These are phyloP conservation scores for Jatropha curcas DNA, from an alignment of 345 rosid species.

Conservation along the genomic window DNA sequence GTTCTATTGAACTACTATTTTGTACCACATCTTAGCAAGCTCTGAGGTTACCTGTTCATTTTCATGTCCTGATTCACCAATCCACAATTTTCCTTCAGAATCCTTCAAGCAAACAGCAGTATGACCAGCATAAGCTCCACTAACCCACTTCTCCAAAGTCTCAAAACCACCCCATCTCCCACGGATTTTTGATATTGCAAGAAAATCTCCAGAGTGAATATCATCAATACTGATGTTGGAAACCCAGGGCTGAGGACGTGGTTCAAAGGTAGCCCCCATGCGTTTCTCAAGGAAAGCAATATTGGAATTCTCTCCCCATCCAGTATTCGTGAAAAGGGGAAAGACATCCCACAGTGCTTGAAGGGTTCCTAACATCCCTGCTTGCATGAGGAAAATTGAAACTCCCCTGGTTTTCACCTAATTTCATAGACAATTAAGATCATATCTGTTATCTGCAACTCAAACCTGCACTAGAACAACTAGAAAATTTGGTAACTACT, in stretches of 20 bases:
- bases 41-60: constrained; percentile 70
- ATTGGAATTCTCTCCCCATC: constrained; percentile 92
- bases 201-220: constrained; percentile 86
- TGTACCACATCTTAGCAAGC: neutral
- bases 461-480: constrained; percentile 7
- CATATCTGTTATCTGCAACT: neutral
- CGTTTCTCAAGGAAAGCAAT: constrained; percentile 81
- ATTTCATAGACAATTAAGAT: constrained; percentile 3
- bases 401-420: constrained; percentile 90
- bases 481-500: constrained; percentile 10
- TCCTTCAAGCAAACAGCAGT: constrained; percentile 86
- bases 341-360: constrained; percentile 93
- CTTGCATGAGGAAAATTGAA: constrained; percentile 96
- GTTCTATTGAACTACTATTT: neutral
- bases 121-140: constrained; percentile 98
- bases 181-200: constrained; percentile 87
- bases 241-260: constrained; percentile 84
- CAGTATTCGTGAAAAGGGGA: constrained; percentile 90
- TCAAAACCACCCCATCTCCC: constrained; percentile 97
- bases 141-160: constrained; percentile 99
- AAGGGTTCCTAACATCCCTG: constrained; percentile 96
- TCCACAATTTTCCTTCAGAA: constrained; percentile 91
- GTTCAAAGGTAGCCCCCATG: constrained; percentile 77
- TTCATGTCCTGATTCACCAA: constrained; percentile 96
- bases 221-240: constrained; percentile 64